Evolutionary conservation across 2,329 filamentous ascomycete genomes (phyloP).

Genomic region (Tolypocladium tropicale): DNA sequence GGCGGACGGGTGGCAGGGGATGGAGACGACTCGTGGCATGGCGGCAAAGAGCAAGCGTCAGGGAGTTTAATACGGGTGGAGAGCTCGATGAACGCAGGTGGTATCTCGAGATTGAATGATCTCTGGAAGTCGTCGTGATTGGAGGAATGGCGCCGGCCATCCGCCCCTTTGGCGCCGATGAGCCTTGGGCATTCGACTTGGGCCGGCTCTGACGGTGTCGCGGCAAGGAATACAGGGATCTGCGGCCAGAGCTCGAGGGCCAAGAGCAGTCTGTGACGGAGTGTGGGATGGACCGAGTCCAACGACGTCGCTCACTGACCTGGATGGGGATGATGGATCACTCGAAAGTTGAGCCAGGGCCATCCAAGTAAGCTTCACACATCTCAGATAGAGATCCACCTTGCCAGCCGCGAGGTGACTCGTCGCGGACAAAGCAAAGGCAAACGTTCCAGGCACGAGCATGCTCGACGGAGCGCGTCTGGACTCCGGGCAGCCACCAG

Average conservation of each 20-base stretch:
- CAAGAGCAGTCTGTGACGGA: background rate
- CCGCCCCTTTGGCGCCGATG: background rate
- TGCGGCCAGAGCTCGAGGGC: background rate
- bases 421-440: background rate
- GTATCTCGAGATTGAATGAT: background rate
- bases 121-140: constrained; percentile 2
- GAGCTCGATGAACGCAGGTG: background rate
- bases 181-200: background rate
- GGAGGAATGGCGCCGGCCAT: background rate
- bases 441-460: background rate
- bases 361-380: constrained; percentile 1
- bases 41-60: background rate
- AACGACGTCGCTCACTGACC: background rate
- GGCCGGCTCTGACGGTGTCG: background rate
- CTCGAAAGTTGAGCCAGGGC: background rate
- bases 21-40: constrained; percentile 1
- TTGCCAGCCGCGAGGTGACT: background rate
- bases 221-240: background rate
- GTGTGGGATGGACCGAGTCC: background rate
- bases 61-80: background rate
- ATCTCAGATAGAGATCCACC: constrained; percentile 1
- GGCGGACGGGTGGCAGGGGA: background rate
- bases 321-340: background rate
- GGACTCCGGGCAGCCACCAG: background rate
- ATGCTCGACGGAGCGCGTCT: background rate